phyloP scores from a whole-genome alignment of 1,139 yeast genomes.

The Candida buenavistaensis region DNA sequence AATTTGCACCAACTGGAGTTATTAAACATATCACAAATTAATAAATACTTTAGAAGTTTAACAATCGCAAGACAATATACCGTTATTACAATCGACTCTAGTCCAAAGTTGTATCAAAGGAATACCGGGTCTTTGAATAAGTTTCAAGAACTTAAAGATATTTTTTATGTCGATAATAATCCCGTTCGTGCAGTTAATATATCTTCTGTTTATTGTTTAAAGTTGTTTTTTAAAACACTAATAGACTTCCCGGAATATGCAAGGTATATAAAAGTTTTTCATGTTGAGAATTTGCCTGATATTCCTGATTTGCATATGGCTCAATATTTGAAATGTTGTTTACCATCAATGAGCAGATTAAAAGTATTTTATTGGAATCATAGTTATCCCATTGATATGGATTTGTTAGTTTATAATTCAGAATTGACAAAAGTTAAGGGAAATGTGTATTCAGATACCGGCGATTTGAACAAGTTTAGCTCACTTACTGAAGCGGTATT shows the following conservation, averaged over 20 bases:
- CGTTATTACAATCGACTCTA: constrained; percentile 22
- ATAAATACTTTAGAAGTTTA: constrained; percentile 15
- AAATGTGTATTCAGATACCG: constrained; percentile 4
- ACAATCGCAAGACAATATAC: constrained; percentile 21
- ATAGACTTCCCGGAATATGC: constrained; percentile 15
- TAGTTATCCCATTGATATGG: constrained; percentile 3
- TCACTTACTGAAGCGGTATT: constrained; percentile 5
- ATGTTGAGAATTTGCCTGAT: constrained; percentile 26
- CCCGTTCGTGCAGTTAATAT: constrained; percentile 13
- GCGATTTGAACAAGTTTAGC: neutral
- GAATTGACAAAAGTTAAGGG: constrained; percentile 9
- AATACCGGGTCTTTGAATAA: constrained; percentile 8
- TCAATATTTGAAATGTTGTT: constrained; percentile 16
- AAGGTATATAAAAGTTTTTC: constrained; percentile 15
- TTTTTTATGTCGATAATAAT: constrained; percentile 7
- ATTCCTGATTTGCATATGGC: constrained; percentile 25
- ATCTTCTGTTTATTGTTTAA: constrained; percentile 22
- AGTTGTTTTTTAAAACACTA: constrained; percentile 21
- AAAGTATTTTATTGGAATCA: constrained; percentile 24
- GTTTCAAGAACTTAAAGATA: constrained; percentile 6
- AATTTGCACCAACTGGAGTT: constrained; percentile 20
- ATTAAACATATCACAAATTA: constrained; percentile 19
- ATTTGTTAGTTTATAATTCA: constrained; percentile 6
- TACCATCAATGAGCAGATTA: constrained; percentile 22
- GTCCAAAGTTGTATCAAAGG: constrained; percentile 14